phyloP scores from a whole-genome alignment of 345 rosid species.

The Kernera saxatilis region DNA sequence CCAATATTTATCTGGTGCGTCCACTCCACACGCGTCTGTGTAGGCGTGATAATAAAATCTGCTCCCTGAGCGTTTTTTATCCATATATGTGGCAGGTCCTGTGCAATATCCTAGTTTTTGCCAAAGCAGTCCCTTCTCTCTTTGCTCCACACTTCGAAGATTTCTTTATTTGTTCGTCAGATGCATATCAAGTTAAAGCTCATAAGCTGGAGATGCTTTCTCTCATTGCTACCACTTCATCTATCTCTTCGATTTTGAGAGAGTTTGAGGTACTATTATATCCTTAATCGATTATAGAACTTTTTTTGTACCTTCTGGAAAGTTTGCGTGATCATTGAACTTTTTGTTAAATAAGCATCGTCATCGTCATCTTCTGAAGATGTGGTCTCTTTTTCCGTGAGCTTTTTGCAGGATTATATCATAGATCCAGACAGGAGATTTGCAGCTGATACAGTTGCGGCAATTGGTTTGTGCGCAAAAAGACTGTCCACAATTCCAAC shows the following conservation, averaged over 20 bases:
- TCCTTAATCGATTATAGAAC: not conserved
- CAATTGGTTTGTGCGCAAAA: constrained; percentile 78
- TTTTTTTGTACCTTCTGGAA: not conserved
- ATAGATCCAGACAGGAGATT: constrained; percentile 87
- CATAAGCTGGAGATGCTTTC: constrained; percentile 93
- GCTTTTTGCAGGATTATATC: constrained; percentile 67
- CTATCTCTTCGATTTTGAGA: constrained; percentile 60
- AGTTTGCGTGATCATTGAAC: not conserved
- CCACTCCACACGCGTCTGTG: not conserved
- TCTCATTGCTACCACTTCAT: constrained; percentile 61
- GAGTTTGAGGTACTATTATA: constrained; percentile 74
- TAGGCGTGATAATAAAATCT: not conserved
- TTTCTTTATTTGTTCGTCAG: constrained; percentile 71
- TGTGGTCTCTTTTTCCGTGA: too few relatives aligned
- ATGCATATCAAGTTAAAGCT: constrained; percentile 73
- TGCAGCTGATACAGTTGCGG: constrained; percentile 85
- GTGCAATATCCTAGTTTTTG: constrained; percentile 80
- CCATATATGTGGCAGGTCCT: constrained; percentile 58
- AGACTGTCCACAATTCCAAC: constrained; percentile 61
- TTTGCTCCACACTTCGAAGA: constrained; percentile 74
- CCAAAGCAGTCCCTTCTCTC: constrained; percentile 73
- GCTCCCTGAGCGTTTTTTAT: not conserved
- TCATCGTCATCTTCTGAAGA: too few relatives aligned
- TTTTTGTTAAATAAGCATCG: not conserved
- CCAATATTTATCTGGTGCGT: not conserved